Evolutionary conservation across 2,329 filamentous ascomycete genomes (phyloP).

Genomic region (Coniochaeta hoffmannii): DNA sequence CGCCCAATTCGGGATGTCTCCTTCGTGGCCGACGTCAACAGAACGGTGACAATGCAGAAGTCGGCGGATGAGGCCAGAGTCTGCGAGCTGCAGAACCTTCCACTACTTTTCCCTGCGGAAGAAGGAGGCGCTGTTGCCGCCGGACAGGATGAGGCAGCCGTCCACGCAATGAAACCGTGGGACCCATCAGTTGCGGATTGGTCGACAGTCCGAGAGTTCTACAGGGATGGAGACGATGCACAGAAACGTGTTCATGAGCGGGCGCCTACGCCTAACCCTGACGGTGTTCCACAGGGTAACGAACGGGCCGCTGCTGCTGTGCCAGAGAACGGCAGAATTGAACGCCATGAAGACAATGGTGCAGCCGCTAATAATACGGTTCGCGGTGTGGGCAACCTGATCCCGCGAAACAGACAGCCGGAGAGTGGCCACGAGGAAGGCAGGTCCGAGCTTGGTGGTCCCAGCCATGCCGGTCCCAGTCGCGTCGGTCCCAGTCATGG

Average conservation of each 20-base stretch:
- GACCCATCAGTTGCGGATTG: conserved; percentile 11
- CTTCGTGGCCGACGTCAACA: conserved; percentile 24
- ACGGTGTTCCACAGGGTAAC: too few species aligned
- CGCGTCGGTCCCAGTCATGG: too few species aligned
- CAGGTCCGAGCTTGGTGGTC: too few species aligned
- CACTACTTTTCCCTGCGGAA: conserved; percentile 6
- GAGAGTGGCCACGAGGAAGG: too few species aligned
- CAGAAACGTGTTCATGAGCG: neutral
- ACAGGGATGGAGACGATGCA: conserved; percentile 9
- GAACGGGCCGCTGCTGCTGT: too few species aligned
- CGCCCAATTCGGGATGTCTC: conserved; percentile 23
- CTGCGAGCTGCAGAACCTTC: conserved; percentile 18
- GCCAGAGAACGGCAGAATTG: too few species aligned
- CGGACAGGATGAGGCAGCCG: neutral
- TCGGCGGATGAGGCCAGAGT: conserved; percentile 1
- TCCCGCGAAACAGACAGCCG: too few species aligned
- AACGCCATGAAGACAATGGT: too few species aligned
- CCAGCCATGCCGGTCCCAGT: too few species aligned
- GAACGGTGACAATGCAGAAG: conserved; percentile 16
- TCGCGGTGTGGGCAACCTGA: too few species aligned
- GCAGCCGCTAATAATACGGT: too few species aligned
- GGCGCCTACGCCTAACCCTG: neutral
- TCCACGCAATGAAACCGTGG: conserved; percentile 6
- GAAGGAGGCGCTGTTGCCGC: neutral
- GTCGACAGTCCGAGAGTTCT: conserved; percentile 14